phyloP scores from a whole-genome alignment of 2,329 filamentous ascomycete genomes.

The Claviceps africana region DNA sequence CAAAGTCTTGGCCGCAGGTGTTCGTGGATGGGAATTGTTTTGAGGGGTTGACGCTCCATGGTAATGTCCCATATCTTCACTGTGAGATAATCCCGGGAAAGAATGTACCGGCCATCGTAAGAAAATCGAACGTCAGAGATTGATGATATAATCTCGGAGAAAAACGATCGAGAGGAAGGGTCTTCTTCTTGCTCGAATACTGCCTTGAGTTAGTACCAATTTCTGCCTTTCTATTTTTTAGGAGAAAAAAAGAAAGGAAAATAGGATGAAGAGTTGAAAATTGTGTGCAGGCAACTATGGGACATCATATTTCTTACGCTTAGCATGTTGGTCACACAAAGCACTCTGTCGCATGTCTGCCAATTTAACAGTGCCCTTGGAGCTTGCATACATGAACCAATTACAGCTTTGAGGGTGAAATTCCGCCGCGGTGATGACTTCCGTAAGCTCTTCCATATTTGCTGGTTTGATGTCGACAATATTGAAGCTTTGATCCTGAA shows the following conservation, averaged over 20 bases:
- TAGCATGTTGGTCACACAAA: conserved; percentile 87
- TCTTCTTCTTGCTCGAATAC: conserved; percentile 99
- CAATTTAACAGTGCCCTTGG: conserved; percentile 96
- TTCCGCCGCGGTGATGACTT: conserved; percentile 95
- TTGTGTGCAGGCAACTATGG: not conserved
- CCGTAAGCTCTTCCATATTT: conserved; percentile 98
- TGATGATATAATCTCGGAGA: conserved; percentile 98
- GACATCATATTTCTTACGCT: conserved; percentile 44
- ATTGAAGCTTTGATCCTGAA: conserved; percentile 99
- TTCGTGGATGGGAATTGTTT: conserved; percentile 98
- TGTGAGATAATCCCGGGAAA: conserved; percentile 93
- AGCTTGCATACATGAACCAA: conserved; percentile 99
- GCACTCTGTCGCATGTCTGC: conserved; percentile 97
- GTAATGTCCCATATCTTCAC: conserved; percentile 99
- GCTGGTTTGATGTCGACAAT: conserved; percentile 99
- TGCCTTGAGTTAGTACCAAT: conserved; percentile 26
- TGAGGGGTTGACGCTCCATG: conserved; percentile 94
- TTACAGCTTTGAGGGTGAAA: conserved; percentile 97
- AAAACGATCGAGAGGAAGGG: conserved; percentile 91
- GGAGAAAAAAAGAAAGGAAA: not conserved
- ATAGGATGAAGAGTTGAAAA: not conserved
- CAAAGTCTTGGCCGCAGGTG: conserved; percentile 87
- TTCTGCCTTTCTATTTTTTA: not conserved
- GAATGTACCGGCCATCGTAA: conserved; percentile 87
- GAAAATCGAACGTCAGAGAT: conserved; percentile 98